Conservation (phyloP, 768 basidiomycete species). For the Mycena chlorophos region DNA sequence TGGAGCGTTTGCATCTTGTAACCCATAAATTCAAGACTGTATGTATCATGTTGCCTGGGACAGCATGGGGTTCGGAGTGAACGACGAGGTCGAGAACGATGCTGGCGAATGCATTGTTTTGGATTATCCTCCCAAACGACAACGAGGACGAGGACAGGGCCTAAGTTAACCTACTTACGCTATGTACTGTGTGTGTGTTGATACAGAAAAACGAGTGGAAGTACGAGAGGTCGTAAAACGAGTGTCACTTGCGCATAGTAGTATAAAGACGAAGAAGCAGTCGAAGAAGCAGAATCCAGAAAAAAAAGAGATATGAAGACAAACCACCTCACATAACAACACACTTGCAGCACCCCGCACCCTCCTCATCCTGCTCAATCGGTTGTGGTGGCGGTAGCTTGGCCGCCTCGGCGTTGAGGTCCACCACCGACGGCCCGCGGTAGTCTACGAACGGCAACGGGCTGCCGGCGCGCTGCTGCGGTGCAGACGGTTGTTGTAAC, state of each 20-base stretch:
- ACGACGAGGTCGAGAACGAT: neutral
- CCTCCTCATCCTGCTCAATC: slow-evolving; percentile 52
- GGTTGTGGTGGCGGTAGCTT: slow-evolving; percentile 38
- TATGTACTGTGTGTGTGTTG: too few species aligned
- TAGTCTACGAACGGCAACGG: slow-evolving; percentile 70
- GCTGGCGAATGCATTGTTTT: neutral
- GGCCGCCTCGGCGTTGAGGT: slow-evolving; percentile 26
- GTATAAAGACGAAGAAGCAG: slow-evolving; percentile 2
- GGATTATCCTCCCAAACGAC: neutral
- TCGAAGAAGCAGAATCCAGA: neutral
- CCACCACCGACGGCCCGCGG: slow-evolving; percentile 18
- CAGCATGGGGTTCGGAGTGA: too few species aligned
- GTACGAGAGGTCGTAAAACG: too few species aligned
- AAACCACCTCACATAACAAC: slow-evolving; percentile 68
- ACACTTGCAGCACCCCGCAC: slow-evolving; percentile 77
- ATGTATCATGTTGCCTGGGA: too few species aligned
- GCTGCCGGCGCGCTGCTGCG: slow-evolving; percentile 42
- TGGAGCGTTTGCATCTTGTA: too few species aligned
- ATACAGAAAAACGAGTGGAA: neutral
- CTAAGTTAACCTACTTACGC: too few species aligned
- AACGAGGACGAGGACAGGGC: too few species aligned
- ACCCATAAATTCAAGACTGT: too few species aligned
- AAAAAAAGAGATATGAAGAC: neutral
- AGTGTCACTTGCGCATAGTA: neutral
- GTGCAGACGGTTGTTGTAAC: slow-evolving; percentile 30